Evolutionary conservation across 1,284 basidiomycete species (phyloP), one percentile per base, ranked within the genome.

Genomic region (Cutaneotrichosporon cyanovorans): DNA sequence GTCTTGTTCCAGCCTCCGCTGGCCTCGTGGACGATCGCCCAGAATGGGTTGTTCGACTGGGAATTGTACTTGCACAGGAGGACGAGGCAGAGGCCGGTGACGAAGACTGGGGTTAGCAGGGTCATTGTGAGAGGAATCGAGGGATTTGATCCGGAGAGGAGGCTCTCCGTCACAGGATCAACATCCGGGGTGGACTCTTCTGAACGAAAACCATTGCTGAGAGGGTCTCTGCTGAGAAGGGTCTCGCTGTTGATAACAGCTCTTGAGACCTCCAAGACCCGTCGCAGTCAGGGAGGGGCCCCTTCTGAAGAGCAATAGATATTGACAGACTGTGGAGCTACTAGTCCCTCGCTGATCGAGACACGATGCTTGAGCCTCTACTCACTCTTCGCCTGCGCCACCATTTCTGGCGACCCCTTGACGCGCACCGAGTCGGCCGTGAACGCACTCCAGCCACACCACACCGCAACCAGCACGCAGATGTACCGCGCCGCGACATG

Each of bases 1-100:
- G 75, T 76, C 58, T 78, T 81, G 69, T 91, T 88, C 71, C 79
- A 83, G 20, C 84, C 83, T 10, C 82, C 84, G 0, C 81, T 81
- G 25, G 75, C 64, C 37, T 76, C 75, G 59, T 85, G 76, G 21
- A 87, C 76, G 59, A 87, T 80, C 0, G 85, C 82, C 89, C 89
- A 92, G 25, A 90, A 83, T 56, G 88, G 88, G 60, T 90, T 90
- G 56, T 85, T 87, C 0, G 82, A 80, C 61, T 86, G 77, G 59
- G 88, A 87, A 11, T 78, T 75, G 58, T 85, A 84, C 63, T 90
- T 91, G 25, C 80, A 75, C n/a, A 88, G 56, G 2, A 84, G 79
- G 5, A 82, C 78, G 8, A 83, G 43, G 18, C 85, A 59, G n/a
- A 90, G 72, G 2, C 87, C 87, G 11, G 82, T 61, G 3, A 78